Conservation (phyloP, 495 filamentous ascomycete species). For the Geoglossum glabrum region DNA sequence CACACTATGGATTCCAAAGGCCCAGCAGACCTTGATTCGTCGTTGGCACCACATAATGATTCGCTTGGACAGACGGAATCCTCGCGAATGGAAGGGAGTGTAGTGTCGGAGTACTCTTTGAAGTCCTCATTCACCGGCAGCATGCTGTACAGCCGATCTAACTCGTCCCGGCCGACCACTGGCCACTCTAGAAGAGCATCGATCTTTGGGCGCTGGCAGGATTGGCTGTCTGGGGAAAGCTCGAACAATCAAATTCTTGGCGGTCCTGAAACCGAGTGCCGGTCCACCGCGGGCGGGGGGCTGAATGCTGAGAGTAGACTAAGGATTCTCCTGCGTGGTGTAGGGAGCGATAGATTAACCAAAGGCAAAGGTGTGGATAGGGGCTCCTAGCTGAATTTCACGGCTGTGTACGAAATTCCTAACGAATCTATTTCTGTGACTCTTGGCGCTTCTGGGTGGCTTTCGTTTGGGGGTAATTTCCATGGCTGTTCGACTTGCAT, state of each 20-base stretch:
- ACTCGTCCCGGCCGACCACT: background rate
- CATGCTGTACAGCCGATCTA: background rate
- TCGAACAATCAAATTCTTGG: background rate
- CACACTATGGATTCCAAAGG: background rate
- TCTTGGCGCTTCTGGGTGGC: background rate
- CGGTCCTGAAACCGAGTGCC: background rate
- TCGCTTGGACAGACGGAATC: background rate
- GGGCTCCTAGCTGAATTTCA: background rate
- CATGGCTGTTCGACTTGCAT: no score
- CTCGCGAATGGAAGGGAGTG: background rate
- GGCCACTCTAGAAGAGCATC: background rate
- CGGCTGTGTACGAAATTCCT: background rate
- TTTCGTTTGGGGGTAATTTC: no score
- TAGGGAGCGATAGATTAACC: background rate
- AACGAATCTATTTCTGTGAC: background rate
- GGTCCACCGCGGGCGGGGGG: background rate
- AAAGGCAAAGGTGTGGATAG: constrained; percentile 2
- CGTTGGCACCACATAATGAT: background rate
- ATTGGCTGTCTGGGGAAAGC: background rate
- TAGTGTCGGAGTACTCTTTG: background rate
- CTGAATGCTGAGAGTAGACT: background rate
- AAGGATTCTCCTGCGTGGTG: background rate
- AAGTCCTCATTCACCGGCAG: background rate
- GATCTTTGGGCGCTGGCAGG: background rate
- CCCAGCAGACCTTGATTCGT: background rate